Conservation (phyloP, 1,139 yeast species). For the Sugiyamaella sp. region DNA sequence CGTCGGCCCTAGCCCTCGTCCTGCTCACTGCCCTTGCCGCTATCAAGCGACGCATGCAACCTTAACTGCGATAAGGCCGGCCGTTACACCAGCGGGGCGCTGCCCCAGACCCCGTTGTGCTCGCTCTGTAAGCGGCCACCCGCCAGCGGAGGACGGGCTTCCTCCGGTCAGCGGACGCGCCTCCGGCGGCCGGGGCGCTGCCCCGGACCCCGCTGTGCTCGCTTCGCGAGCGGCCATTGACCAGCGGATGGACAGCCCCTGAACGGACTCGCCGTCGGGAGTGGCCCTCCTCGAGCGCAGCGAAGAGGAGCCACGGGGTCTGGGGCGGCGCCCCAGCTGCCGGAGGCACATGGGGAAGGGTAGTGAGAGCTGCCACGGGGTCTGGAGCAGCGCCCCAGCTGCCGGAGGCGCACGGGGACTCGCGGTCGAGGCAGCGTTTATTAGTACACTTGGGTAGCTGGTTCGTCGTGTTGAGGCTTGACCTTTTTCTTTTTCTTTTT, state of each 20-base stretch:
- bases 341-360: background rate
- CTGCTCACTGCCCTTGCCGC: background rate
- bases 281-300: no score
- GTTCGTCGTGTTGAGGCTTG: background rate
- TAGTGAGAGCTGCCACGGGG: background rate
- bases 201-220: background rate
- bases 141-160: no score
- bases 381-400: no score
- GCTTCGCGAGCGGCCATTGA: background rate
- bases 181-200: slow-evolving; percentile 1
- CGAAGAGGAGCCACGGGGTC: background rate
- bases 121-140: no score
- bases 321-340: no score
- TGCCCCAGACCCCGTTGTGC: no score
- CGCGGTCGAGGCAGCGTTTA: background rate
- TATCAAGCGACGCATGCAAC: no score
- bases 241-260: no score
- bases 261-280: no score
- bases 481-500: slow-evolving; percentile 18
- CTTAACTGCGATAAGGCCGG: no score
- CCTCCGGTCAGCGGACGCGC: no score
- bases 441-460: slow-evolving; percentile 4
- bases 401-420: background rate
- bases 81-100: no score
- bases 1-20: background rate